Evolutionary conservation across 2,329 filamentous ascomycete genomes (phyloP), one percentile per base, ranked within the genome.

Genomic region (Aphanocladium album): DNA sequence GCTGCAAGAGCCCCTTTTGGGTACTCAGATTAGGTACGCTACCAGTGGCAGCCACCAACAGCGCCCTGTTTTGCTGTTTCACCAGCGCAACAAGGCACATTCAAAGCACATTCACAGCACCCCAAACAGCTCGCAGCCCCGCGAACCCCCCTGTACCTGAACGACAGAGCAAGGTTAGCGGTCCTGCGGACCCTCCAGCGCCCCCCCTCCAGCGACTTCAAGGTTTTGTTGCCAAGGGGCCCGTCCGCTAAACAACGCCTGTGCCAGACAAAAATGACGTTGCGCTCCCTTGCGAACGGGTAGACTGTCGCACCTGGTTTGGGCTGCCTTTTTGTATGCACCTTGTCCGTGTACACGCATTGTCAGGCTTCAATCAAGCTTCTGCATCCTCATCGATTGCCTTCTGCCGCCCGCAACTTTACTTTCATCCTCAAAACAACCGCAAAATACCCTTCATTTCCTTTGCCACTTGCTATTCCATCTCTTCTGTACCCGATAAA

Each of bases 31-130:
- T n/a, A n/a, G n/a, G n/a, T n/a, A n/a, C n/a, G n/a, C n/a, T n/a
- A n/a, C n/a, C n/a, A n/a, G n/a, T n/a, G n/a, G n/a, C n/a, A n/a
- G n/a, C n/a, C n/a, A n/a, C n/a, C n/a, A n/a, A n/a, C n/a, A n/a
- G n/a, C n/a, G 19, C 41, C 19, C 46, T 57, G 54, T 57, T 47
- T 47, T n/a, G 27, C 9, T 57, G 54, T 57, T 57, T 57, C 54
- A 57, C 41, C 27, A 37, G 23, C 16, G 6, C 45, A 14, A 23
- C 46, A n/a, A 30, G 46, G 46, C 46, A n/a, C n/a, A n/a, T n/a
- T n/a, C 43, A 30, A 33, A 33, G 25, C n/a, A n/a, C n/a, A n/a
- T n/a, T n/a, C n/a, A n/a, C n/a, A n/a, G n/a, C n/a, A n/a, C n/a
- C n/a, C n/a, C n/a, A n/a, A n/a, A n/a, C n/a, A n/a, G n/a, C n/a